Percentiles rank a stretch among this genome's conserved stretches.
Conservation (phyloP, 2,329 filamentous ascomycete species). For the Neopestalotiopsis clavispora region DNA sequence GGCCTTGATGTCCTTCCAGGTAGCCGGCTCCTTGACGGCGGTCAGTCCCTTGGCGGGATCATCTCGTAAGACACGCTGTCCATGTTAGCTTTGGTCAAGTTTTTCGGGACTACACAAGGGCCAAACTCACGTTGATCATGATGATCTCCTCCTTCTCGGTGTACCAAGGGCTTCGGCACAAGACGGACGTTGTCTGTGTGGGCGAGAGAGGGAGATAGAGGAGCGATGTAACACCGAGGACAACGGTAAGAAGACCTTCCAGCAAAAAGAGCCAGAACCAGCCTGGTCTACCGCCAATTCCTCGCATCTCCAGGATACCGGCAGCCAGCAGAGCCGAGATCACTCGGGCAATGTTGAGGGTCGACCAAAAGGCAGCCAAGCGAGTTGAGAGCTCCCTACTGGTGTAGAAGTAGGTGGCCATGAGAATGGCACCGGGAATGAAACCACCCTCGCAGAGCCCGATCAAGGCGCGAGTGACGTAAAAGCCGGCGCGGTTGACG, state of each 20-base stretch:
- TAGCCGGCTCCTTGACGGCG: constrained; percentile 47
- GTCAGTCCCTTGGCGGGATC: constrained; percentile 58
- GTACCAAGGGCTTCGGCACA: constrained; percentile 70
- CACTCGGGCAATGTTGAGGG: constrained; percentile 47
- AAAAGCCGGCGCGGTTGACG: constrained; percentile 49
- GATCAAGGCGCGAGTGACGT: constrained; percentile 56
- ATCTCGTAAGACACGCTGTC: constrained; percentile 52
- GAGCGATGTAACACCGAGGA: constrained; percentile 58
- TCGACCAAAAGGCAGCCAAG: constrained; percentile 71
- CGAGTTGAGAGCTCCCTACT: constrained; percentile 69
- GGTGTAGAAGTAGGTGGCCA: constrained; percentile 76
- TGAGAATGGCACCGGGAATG: constrained; percentile 65
- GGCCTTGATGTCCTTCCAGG: constrained; percentile 46
- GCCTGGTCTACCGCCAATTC: constrained; percentile 50
- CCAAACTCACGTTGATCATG: constrained; percentile 60
- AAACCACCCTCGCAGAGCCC: constrained; percentile 61
- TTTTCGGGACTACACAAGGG: background rate
- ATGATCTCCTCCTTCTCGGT: constrained; percentile 71
- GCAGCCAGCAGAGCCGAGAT: constrained; percentile 54
- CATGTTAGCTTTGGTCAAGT: background rate
- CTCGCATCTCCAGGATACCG: constrained; percentile 54
- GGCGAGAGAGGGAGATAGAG: constrained; percentile 69
- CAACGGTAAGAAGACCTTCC: constrained; percentile 49
- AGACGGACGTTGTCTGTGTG: constrained; percentile 64
- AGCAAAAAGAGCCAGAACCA: constrained; percentile 61